Evolutionary conservation across 257 asterid genomes (phyloP).

Genomic region (Solanum etuberosum): DNA sequence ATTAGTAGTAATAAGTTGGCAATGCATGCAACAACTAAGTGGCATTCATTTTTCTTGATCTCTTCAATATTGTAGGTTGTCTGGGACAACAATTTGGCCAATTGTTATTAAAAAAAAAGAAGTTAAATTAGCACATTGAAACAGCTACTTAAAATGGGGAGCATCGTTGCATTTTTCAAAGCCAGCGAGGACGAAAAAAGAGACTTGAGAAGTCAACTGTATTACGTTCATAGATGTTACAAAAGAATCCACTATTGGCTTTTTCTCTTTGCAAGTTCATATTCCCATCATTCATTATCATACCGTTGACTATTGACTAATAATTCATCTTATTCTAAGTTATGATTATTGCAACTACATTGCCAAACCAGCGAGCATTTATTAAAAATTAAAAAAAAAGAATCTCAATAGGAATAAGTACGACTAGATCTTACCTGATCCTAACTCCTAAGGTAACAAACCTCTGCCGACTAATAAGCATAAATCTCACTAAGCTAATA

Average conservation of each 20-base stretch:
- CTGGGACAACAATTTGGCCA: background rate
- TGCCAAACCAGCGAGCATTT: background rate
- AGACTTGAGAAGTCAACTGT: background rate
- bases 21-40: background rate
- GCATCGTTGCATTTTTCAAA: background rate
- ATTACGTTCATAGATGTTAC: background rate
- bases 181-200: background rate
- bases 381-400: no score
- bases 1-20: background rate
- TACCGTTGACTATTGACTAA: background rate
- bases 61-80: background rate
- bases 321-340: background rate
- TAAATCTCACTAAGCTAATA: no score
- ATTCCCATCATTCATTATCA: background rate
- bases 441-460: no score
- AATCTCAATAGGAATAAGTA: no score
- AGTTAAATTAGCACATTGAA: background rate
- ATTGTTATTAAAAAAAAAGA: background rate
- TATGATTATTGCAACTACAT: background rate
- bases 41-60: background rate
- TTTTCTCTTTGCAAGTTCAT: background rate
- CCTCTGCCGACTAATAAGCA: no score
- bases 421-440: no score
- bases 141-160: background rate
- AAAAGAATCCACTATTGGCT: background rate